phyloP scores from a whole-genome alignment of 2,329 filamentous ascomycete species.

The Verticillium zaregamsianum region DNA sequence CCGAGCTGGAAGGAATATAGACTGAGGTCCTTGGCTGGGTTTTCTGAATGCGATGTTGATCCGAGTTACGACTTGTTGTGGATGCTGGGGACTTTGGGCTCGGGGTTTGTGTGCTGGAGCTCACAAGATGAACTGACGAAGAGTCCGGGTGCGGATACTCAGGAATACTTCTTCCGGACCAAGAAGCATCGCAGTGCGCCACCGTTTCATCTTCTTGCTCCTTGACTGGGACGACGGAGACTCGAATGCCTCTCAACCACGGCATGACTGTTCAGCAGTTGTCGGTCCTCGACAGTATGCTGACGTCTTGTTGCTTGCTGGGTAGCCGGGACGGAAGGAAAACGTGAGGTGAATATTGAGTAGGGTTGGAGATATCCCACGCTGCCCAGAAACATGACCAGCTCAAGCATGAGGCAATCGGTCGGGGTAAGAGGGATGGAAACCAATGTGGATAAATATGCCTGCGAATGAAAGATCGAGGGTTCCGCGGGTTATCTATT shows the following conservation, averaged over 20 bases:
- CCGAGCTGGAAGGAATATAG: conserved; percentile 52
- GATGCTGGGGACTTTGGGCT: neutral
- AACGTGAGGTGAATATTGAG: neutral
- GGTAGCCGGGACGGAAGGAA: too few species aligned
- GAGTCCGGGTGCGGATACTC: conserved; percentile 54
- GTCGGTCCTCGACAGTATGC: neutral
- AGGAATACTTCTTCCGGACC: conserved; percentile 33
- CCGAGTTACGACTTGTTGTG: conserved; percentile 1
- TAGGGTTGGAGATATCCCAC: too few species aligned
- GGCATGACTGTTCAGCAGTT: conserved; percentile 33
- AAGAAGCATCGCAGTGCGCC: neutral
- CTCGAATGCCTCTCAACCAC: conserved; percentile 41
- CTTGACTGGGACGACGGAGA: conserved; percentile 35
- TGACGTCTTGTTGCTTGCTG: neutral
- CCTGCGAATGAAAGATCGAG: too few species aligned
- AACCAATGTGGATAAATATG: too few species aligned
- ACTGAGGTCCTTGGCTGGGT: conserved; percentile 43
- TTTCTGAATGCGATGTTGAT: conserved; percentile 25
- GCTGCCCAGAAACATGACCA: too few species aligned
- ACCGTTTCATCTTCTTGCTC: neutral
- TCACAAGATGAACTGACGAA: conserved; percentile 33
- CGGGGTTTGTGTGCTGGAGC: conserved; percentile 5
- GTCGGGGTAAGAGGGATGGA: too few species aligned
- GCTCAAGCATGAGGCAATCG: too few species aligned
- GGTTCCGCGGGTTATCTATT: too few species aligned